These are phyloP conservation scores for Candida tammaniensis DNA, from an alignment of 805 yeast species.

Conservation along the genomic window DNA sequence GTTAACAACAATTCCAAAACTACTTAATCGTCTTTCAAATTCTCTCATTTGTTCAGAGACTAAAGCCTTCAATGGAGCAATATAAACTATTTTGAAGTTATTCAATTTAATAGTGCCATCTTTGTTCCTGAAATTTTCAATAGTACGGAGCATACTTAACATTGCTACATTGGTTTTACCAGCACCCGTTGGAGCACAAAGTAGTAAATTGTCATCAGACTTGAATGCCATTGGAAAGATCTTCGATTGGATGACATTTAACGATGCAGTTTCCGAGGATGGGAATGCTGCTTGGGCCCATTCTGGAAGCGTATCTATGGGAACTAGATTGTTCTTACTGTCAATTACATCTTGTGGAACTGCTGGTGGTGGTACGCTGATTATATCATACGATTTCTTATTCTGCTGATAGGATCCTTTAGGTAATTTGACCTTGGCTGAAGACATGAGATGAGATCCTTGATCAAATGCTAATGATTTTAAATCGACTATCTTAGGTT, in stretches of 20 bases:
- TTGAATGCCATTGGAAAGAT: constrained; percentile 78
- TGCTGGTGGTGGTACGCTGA: constrained; percentile 85
- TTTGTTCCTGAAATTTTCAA: constrained; percentile 50
- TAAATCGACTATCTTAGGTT: constrained; percentile 60
- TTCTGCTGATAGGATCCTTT: constrained; percentile 77
- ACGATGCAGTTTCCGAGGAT: constrained; percentile 54
- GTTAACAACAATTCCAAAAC: constrained; percentile 66
- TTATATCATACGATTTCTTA: constrained; percentile 77
- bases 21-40: constrained; percentile 63
- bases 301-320: constrained; percentile 63
- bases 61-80: constrained; percentile 91
- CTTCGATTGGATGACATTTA: constrained; percentile 82
- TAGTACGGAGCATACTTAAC: constrained; percentile 65
- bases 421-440: constrained; percentile 70
- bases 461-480: constrained; percentile 65
- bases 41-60: constrained; percentile 94
- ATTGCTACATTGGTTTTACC: constrained; percentile 98
- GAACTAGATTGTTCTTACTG: constrained; percentile 44
- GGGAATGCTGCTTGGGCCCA: constrained; percentile 86
- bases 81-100: constrained; percentile 75
- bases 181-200: constrained; percentile 99
- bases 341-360: constrained; percentile 37
- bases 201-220: constrained; percentile 65
- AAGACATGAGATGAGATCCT: constrained; percentile 67
- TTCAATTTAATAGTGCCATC: constrained; percentile 51